Evolutionary conservation across 2,329 filamentous ascomycete species (phyloP), one percentile per base, ranked within the genome.

Genomic region (Xylariomycetidae sp.): DNA sequence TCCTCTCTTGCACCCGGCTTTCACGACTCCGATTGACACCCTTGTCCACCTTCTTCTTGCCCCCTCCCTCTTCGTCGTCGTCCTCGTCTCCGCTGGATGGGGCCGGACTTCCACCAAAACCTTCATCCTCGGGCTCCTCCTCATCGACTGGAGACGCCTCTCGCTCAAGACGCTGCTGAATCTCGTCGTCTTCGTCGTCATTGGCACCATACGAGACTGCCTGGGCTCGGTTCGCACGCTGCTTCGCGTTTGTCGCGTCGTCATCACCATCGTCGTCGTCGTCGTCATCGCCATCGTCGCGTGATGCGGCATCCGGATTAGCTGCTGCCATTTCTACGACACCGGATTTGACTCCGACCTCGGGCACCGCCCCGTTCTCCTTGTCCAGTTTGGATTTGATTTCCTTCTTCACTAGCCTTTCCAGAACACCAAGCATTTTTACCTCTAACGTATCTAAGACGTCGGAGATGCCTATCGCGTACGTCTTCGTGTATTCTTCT

Each of bases 121-220:
- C 69, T 49, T 74, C 72, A 39, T 70, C 70, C 46, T 74, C 72
- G 22, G 66, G 55, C 61, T 82, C 78, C 22, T 78, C 70, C 31
- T 77, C 73, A 3, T 72, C 72, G 14, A 78, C 77, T 15, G 67
- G 62, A 3, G 70, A 69, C 3, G 68, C 71, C 32, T 81, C 78
- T 19, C 67, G 69, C 36, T 77, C 73, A 51, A 82, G 73, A 37
- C 74, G 71, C 33, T 69, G 67, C 49, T 83, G 80, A 34, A 94
- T 79, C 22, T 74, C 80, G 46, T 87, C 77, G 53, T 97, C 92
- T 4, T 90, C 90, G 5, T 95, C 89, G 54, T 97, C 92, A 29
- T 94, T 94, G 20, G 82, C 86, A 25, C 88, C 90, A 48, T 96
- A 97, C 11, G 88, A 92, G 3, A 90, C 81, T 18, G 83, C 85